Conservation (phyloP, 78 protist genomes). For the Polysphondylium violaceum region DNA sequence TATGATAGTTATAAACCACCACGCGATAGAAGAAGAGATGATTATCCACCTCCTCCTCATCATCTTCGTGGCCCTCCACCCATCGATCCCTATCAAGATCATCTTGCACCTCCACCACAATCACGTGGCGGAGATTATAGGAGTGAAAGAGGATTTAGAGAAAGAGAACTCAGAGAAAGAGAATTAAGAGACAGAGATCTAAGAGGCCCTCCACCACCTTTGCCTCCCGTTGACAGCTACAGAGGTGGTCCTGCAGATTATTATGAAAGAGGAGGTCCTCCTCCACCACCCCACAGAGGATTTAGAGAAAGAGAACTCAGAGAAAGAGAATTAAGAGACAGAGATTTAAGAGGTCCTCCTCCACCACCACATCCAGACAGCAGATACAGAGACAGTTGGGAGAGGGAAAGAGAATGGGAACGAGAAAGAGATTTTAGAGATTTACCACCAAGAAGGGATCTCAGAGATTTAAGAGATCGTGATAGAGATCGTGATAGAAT, state of each 20-base stretch:
- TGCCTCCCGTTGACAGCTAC: background rate
- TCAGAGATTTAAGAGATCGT: background rate
- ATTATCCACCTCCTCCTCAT: conserved; percentile 9
- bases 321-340: conserved; percentile 29
- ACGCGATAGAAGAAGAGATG: background rate
- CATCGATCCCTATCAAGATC: too few relatives aligned
- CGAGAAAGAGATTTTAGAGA: background rate
- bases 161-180: conserved; percentile 20
- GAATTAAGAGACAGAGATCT: conserved; percentile 13
- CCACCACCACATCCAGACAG: background rate
- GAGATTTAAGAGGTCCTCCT: background rate
- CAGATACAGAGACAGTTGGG: background rate
- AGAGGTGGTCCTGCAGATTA: background rate
- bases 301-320: conserved; percentile 14
- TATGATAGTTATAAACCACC: background rate
- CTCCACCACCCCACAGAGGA: background rate
- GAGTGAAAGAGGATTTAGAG: conserved; percentile 26
- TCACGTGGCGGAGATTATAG: background rate
- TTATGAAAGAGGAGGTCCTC: conserved; percentile 34
- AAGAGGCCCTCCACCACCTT: background rate
- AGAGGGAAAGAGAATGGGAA: conserved; percentile 5
- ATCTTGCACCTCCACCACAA: background rate
- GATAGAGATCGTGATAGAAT: conserved; percentile 9
- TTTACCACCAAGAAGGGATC: background rate
- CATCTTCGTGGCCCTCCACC: too few relatives aligned